Conservation (phyloP, 805 yeast genomes). For the Lipomyces sp. region DNA sequence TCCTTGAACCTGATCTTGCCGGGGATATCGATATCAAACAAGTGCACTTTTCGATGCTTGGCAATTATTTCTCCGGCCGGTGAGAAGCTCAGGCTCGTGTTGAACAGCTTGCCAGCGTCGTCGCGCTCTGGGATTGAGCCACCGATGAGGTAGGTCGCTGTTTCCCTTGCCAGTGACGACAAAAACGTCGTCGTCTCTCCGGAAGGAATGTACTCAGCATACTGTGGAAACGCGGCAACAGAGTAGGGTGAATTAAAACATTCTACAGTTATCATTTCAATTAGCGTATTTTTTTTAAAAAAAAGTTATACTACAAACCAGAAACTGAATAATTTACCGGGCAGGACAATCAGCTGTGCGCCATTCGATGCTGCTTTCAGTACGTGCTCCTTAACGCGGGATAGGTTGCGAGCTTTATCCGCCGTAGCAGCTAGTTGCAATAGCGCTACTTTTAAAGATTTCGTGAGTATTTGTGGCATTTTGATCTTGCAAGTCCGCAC, state of each 20-base stretch:
- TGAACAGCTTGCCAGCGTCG: conserved; percentile 62
- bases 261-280: conserved; percentile 50
- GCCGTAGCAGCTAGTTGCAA: conserved; percentile 82
- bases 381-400: conserved; percentile 67
- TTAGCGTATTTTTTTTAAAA: background rate
- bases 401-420: conserved; percentile 77
- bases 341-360: conserved; percentile 79
- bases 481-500: background rate
- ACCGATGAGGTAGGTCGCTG: conserved; percentile 72
- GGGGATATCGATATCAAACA: conserved; percentile 92
- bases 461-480: conserved; percentile 22
- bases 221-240: conserved; percentile 80
- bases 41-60: conserved; percentile 86
- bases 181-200: conserved; percentile 68
- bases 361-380: conserved; percentile 67
- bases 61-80: conserved; percentile 78
- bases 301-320: no score
- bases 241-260: conserved; percentile 96
- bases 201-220: conserved; percentile 82
- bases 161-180: conserved; percentile 66
- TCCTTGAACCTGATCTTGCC: conserved; percentile 89
- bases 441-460: conserved; percentile 59
- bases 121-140: conserved; percentile 89
- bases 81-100: conserved; percentile 75
- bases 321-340: conserved; percentile 46